Evolutionary conservation across 2,329 filamentous ascomycete genomes (phyloP), one percentile per base, ranked within the genome.

Genomic region (Mycosphaerelloides madeirae): DNA sequence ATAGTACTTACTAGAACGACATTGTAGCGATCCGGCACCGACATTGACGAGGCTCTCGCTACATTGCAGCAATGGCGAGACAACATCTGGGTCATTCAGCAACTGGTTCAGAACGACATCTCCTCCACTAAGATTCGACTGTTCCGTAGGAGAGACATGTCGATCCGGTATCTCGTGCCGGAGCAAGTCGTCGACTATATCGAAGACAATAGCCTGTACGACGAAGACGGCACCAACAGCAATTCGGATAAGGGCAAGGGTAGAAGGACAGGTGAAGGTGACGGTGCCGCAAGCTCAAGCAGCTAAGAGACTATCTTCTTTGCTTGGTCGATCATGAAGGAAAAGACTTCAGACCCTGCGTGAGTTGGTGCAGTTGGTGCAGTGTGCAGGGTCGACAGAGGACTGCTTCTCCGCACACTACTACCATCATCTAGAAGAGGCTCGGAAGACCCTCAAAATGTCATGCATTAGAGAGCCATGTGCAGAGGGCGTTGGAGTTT

Each of bases 51-150:
- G 61, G 89, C 90, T 2, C 75, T 95, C 35, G 82, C 84, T n/a
- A 84, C 80, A 34, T 73, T 95, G 36, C 83, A 88, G 62, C 79
- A 81, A 48, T 96, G 85, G 79, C 83, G 87, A 59, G 80, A 89
- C 57, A 93, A 95, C 56, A 84, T 95, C 49, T 83, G 87, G 61
- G 85, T 95, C 42, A 91, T 95, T 52, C 85, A 87, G 44, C 87
- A 95, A 66, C 78, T 95, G 40, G 90, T 95, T 38, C 82, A 87
- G 54, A 91, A 91, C 65, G 85, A 93, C 57, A 83, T 93, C 48
- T 88, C 84, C 59, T 89, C 84, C 51, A 83, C 80, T 47, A 83
- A 95, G 70, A 90, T 95, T 49, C 80, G 90, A 32, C 72, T 94
- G 3, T 87, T 94, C 62, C 66, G 90, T 28, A 80, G 85, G 60